A percentile compares a stretch with the other conserved stretches of the same genome.
Evolutionary conservation across 2,329 filamentous ascomycete species (phyloP).

Genomic region (Calonectria ilicicola): DNA sequence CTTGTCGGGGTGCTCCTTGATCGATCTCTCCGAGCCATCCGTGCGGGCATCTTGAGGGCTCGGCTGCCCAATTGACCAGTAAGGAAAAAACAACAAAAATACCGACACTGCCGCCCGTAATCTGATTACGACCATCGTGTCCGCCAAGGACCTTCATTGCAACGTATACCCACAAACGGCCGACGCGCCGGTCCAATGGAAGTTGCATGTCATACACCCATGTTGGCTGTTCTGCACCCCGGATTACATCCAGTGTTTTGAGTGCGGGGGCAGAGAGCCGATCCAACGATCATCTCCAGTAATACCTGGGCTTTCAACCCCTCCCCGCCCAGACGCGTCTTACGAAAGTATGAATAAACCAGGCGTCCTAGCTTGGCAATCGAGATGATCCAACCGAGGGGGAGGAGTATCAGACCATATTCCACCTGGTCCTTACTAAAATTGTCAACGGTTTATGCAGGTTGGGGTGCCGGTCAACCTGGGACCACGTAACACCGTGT

Average conservation of each 20-base stretch:
- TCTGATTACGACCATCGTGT: constrained; percentile 33
- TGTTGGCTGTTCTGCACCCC: constrained; percentile 22
- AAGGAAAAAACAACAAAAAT: constrained; percentile 8
- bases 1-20: constrained; percentile 24
- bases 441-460: not conserved
- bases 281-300: constrained; percentile 20
- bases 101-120: constrained; percentile 27
- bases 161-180: constrained; percentile 9
- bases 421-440: not conserved
- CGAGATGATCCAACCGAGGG: constrained; percentile 1
- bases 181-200: constrained; percentile 31
- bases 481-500: not conserved
- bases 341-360: constrained; percentile 31
- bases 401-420: not conserved
- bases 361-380: not conserved
- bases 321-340: constrained; percentile 5
- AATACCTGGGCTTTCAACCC: constrained; percentile 14
- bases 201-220: constrained; percentile 9
- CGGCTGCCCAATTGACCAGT: constrained; percentile 2
- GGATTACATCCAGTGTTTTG: constrained; percentile 14
- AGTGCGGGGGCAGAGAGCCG: constrained; percentile 31
- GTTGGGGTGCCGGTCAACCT: not conserved
- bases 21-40: constrained; percentile 37
- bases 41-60: constrained; percentile 7
- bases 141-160: constrained; percentile 14